These are phyloP conservation scores for Chaetomium fimeti DNA, from an alignment of 495 filamentous ascomycete species.

Conservation along the genomic window DNA sequence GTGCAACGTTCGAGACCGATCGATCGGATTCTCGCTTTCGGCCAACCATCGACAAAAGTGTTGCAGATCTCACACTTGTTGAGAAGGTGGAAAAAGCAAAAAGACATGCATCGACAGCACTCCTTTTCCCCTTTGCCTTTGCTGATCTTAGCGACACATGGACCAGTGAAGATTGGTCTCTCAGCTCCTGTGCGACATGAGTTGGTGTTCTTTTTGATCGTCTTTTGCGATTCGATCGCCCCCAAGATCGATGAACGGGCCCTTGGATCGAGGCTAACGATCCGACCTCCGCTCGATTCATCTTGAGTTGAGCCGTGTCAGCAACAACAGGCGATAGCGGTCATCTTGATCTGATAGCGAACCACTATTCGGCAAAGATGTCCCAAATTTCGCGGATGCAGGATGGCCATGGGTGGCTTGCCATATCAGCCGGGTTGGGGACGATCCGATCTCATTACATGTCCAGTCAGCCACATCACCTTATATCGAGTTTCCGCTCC, in stretches of 20 bases:
- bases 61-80: slow-evolving; percentile 4
- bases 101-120: not conserved
- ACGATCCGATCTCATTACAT: not conserved
- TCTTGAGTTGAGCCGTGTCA: not conserved
- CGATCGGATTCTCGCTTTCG: not conserved
- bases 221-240: not conserved
- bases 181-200: not conserved
- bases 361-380: too few relatives aligned
- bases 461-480: not conserved
- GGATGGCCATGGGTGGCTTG: too few relatives aligned
- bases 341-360: too few relatives aligned
- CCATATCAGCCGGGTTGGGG: not conserved
- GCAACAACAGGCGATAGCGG: not conserved
- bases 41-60: not conserved
- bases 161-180: not conserved
- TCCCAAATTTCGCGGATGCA: too few relatives aligned
- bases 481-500: not conserved
- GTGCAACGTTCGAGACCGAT: slow-evolving; percentile 13
- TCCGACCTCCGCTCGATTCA: not conserved
- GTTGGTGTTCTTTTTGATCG: not conserved
- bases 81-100: slow-evolving; percentile 10
- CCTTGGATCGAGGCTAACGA: not conserved
- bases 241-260: not conserved
- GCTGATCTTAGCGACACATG: not conserved
- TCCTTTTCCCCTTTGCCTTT: too few relatives aligned